Base-by-base conservation (phyloP, 2,329 filamentous ascomycete species). In the Cytospora piceae region DNA sequence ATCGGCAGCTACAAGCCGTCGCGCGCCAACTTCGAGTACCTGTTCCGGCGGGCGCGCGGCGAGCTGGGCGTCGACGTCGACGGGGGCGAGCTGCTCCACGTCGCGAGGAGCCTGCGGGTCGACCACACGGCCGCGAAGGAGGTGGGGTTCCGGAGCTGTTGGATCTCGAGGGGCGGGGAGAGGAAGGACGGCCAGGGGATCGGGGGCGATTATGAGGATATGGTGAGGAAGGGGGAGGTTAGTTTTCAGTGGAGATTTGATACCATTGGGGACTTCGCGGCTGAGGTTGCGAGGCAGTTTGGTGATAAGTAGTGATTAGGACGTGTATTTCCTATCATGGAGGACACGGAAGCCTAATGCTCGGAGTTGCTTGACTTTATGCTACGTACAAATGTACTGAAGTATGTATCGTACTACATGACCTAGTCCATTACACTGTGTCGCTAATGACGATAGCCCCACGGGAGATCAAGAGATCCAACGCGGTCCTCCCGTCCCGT, bases 1-100 rank as follows among this genome's bases (percentile, higher is more conserved):
- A 86, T 93, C 61, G 89, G 90, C 1, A 82, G 80, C 8, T 93
- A 93, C 75, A 93, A 93, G 78, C 91, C 91, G 0, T 78, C 84
- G 67, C 73, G 77, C 46, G 74, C 74, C 32, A 92, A 92, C 71
- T 93, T 93, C 69, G 79, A 84, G 64, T 89, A 90, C 72, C 78
- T 93, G 76, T 77, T 92, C 17, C 73, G 75, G 17, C 79, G 82
- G 39, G 82, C 85, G 22, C 68, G 83, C 71, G 70, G 75, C 3
- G 82, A 86, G 7, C 83, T 90, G 60, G 87, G 83, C 0, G 73
- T 91, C 0, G 72, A 75, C 5, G 70, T 69, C 68, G 79, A 82
- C 34, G 81, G 81, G 67, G 78, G 78, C 0, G 78, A 87, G 67
- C 79, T 93, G 54, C 72, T 92, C 69, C 89, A 91, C 73, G 89